Conservation (phyloP, 257 asterid genomes). For the Cordia subcordata region DNA sequence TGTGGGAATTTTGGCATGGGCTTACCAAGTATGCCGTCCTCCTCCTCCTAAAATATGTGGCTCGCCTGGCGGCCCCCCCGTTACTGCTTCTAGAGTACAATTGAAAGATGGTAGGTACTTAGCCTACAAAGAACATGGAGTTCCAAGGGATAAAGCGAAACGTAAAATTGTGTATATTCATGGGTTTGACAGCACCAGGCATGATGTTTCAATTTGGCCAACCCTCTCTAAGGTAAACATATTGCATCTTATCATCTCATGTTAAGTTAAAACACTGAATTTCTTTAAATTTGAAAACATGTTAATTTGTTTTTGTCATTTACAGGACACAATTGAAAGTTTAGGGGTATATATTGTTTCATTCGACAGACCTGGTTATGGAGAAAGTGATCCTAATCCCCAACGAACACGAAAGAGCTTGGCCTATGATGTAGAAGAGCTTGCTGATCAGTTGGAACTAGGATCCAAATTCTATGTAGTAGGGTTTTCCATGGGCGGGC, state of each 20-base stretch:
- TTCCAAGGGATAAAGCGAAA: conserved; percentile 57
- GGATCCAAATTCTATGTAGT: conserved; percentile 65
- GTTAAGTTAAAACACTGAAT: not conserved
- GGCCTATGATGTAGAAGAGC: conserved; percentile 71
- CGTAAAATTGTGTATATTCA: conserved; percentile 64
- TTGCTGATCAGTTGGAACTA: conserved; percentile 78
- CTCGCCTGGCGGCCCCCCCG: conserved; percentile 54
- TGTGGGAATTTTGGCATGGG: conserved; percentile 69
- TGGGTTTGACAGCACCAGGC: conserved; percentile 55
- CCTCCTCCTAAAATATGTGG: conserved; percentile 69
- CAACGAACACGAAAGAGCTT: conserved; percentile 51
- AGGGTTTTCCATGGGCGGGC: conserved; percentile 93
- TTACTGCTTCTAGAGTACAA: conserved; percentile 66
- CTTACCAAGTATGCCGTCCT: conserved; percentile 65
- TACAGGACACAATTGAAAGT: conserved; percentile 62
- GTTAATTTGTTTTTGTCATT: not conserved
- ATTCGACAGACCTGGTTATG: conserved; percentile 92
- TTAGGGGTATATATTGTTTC: conserved; percentile 65
- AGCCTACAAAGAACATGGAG: conserved; percentile 78
- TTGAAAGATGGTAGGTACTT: conserved; percentile 79
- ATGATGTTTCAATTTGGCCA: conserved; percentile 30
- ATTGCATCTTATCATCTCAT: not conserved
- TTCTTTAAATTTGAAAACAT: too few relatives aligned
- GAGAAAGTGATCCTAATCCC: conserved; percentile 90
- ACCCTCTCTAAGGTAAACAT: conserved; percentile 47